Evolutionary conservation across 257 asterid genomes (phyloP).

Genomic region (Solanum etuberosum): DNA sequence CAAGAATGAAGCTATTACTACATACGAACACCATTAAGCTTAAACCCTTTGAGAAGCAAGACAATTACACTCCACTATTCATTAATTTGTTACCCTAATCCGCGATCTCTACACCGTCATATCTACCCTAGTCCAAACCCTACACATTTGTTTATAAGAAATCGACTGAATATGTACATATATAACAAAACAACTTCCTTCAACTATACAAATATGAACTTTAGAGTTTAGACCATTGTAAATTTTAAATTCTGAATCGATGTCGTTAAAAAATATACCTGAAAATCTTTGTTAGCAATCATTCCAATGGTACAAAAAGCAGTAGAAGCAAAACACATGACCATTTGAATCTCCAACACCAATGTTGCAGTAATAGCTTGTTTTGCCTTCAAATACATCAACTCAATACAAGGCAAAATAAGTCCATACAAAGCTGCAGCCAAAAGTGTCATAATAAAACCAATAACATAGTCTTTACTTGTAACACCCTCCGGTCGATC

Average conservation of each 20-base stretch:
- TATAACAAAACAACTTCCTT: neutral
- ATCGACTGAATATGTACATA: neutral
- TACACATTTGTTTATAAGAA: neutral
- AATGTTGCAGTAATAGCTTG: neutral
- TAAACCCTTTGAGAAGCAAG: neutral
- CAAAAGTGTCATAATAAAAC: neutral
- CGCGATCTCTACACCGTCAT: neutral
- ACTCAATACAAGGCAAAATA: neutral
- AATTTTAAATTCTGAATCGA: neutral
- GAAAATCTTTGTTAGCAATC: neutral
- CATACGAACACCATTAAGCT: neutral
- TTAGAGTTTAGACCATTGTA: neutral
- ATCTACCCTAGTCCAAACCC: neutral
- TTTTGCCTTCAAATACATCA: neutral
- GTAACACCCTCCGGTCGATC: neutral
- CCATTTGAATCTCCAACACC: neutral
- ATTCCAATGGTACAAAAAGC: neutral
- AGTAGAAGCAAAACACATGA: neutral
- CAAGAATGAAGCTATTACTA: neutral
- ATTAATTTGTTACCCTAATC: no score
- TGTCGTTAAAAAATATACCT: neutral
- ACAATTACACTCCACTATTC: rapidly evolving
- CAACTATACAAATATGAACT: neutral
- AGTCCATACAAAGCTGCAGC: neutral
- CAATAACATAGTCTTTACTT: neutral